These are phyloP conservation scores for Phytomonas sp. DNA, from an alignment of 208 protist species.

Conservation along the genomic window DNA sequence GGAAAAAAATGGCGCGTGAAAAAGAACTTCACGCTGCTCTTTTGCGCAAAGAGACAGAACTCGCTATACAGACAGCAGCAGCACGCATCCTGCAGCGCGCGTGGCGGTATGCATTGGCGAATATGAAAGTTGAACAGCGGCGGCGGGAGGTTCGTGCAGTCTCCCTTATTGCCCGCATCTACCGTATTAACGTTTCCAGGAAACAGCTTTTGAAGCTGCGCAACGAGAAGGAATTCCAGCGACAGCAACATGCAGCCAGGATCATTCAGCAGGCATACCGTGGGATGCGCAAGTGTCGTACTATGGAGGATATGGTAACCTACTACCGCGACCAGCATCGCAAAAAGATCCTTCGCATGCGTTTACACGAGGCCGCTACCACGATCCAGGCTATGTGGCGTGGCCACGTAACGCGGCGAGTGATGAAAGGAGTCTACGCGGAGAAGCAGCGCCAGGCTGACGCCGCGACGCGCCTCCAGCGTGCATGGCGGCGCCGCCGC, in stretches of 20 bases:
- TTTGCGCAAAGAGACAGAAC: constrained; percentile 21
- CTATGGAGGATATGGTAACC: constrained; percentile 33
- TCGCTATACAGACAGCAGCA: constrained; percentile 22
- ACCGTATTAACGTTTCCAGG: constrained; percentile 41
- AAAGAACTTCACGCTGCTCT: constrained; percentile 21
- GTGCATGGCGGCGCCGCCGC: constrained; percentile 33
- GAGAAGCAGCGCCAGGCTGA: constrained; percentile 14
- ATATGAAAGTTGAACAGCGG: constrained; percentile 43
- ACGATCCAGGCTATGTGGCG: constrained; percentile 81
- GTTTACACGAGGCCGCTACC: constrained; percentile 47
- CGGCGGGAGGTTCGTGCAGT: constrained; percentile 41
- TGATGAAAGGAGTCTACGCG: constrained; percentile 21
- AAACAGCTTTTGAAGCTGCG: constrained; percentile 40
- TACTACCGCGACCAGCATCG: constrained; percentile 52
- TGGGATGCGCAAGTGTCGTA: constrained; percentile 22
- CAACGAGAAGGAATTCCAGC: constrained; percentile 14
- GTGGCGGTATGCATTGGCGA: constrained; percentile 60
- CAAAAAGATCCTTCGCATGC: constrained; percentile 48
- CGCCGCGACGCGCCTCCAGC: constrained; percentile 48
- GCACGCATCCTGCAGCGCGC: constrained; percentile 70
- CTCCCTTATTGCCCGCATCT: constrained; percentile 35
- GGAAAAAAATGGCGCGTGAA: constrained; percentile 27
- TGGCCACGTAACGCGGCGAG: constrained; percentile 56
- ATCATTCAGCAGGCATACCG: constrained; percentile 50
- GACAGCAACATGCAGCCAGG: constrained; percentile 32